phyloP scores from a whole-genome alignment of 1,284 basidiomycete genomes.

The Irpex sp. region DNA sequence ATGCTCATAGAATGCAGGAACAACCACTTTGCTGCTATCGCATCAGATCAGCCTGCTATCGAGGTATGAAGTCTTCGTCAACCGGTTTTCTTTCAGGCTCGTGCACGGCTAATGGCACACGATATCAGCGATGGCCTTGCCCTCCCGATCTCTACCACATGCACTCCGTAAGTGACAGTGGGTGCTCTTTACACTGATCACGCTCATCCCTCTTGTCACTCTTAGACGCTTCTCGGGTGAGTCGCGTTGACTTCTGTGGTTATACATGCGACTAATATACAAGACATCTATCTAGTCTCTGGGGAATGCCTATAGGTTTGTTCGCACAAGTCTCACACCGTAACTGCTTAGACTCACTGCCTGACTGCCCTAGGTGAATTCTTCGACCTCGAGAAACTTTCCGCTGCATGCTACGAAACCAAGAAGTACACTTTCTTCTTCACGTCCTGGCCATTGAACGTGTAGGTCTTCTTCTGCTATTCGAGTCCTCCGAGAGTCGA shows the following conservation, averaged over 20 bases:
- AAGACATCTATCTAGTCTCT: conserved; percentile 50
- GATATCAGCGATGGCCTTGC: conserved; percentile 64
- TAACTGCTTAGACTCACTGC: background rate
- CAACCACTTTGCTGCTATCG: conserved; percentile 82
- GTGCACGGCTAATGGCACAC: conserved; percentile 6
- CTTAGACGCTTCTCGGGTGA: conserved; percentile 69
- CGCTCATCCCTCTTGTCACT: conserved; percentile 6
- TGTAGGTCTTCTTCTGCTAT: conserved; percentile 50
- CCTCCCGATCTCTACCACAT: conserved; percentile 52
- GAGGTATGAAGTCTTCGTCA: conserved; percentile 54
- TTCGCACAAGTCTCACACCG: background rate
- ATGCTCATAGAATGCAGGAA: conserved; percentile 54
- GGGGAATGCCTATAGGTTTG: conserved; percentile 78
- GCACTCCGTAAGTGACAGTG: conserved; percentile 57
- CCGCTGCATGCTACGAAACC: conserved; percentile 61
- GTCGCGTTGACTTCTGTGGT: conserved; percentile 27
- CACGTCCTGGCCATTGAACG: conserved; percentile 77
- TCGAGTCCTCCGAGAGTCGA: background rate
- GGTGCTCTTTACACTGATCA: background rate
- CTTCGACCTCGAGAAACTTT: conserved; percentile 74
- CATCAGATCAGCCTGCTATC: conserved; percentile 79
- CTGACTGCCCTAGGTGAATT: conserved; percentile 60
- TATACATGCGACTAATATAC: background rate
- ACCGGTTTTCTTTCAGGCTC: background rate
- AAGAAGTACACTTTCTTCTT: conserved; percentile 79